phyloP scores from a whole-genome alignment of 1,284 basidiomycete genomes.

The Fistulinella cinereoalba region DNA sequence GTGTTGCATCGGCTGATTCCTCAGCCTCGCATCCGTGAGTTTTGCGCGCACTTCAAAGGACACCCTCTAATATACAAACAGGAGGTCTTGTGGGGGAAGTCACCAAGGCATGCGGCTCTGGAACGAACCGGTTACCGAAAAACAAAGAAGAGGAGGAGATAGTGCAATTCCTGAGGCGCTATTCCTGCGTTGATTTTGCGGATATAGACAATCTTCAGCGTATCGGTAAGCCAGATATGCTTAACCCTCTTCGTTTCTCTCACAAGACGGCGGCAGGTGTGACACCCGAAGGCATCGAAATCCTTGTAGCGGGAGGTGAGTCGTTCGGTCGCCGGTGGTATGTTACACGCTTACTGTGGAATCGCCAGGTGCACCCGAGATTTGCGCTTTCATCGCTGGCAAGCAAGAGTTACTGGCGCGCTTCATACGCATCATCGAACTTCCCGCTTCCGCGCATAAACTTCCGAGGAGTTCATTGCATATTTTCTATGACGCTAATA shows the following conservation, averaged over 20 bases:
- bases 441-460: not conserved
- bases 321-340: not conserved
- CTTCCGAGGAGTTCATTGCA: not conserved
- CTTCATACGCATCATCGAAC: not conserved
- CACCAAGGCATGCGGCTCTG: not conserved
- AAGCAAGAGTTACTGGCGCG: not conserved
- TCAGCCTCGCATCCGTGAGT: not conserved
- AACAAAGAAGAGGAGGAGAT: not conserved
- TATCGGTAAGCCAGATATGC: not conserved
- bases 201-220: not conserved
- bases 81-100: not conserved
- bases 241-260: not conserved
- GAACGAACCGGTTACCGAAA: not conserved
- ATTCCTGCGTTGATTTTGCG: not conserved
- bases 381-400: not conserved
- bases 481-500: slow-evolving; percentile 80
- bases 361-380: not conserved
- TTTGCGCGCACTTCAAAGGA: not conserved
- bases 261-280: not conserved
- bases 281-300: not conserved
- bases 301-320: not conserved
- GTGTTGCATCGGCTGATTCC: not conserved
- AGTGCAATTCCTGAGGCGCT: not conserved
- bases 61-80: not conserved
- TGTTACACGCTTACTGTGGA: not conserved